Base-by-base conservation (phyloP, 2,329 filamentous ascomycete species). In the Pseudogymnoascus verrucosus region DNA sequence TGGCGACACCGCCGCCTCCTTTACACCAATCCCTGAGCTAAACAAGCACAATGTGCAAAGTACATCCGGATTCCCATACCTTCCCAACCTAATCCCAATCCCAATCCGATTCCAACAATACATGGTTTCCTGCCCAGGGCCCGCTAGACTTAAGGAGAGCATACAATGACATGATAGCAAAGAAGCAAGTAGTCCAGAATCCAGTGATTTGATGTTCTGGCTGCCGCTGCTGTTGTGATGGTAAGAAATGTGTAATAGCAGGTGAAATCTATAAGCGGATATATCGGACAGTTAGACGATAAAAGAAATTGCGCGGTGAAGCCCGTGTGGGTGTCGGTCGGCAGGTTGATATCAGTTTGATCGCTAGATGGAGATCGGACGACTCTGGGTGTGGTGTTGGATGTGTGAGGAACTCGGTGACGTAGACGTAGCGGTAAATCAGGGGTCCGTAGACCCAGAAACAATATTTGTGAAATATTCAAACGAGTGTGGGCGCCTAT, bases 401-500 rank as follows among this genome's bases (percentile, higher is more conserved):
- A 16, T 2, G 47, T 54, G 47, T 54, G 47, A 54, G 26, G 16
- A 21, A 31, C 26, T 31, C 26, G 23, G 26, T 54, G 47, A 54
- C 26, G 47, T 54, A 31, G 47, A 31, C 47, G 47, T 51, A 54
- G 47, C 47, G 26, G 23, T 31, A 51, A 44, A 54, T 54, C 47
- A 54, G n/a, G 47, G 23, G 47, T 54, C 47, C 26, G 10, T 44
- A n/a, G 47, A 54, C 47, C 47, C 47, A 3, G 16, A 54, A 54
- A 28, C 23, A 54, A 31, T 16, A 16, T 5, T 31, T 54, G 47
- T 54, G 54, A 54, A 68, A 69, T 23, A 37, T 66, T 66, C 62
- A 68, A 75, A 71, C 42, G 72, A 74, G 68, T 68, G 74, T 73
- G 68, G 67, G 62, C 54, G 16, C 61, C 47, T 16, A 54, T 61